Conservation (phyloP, 805 yeast genomes). For the Lachancea fermentati region DNA sequence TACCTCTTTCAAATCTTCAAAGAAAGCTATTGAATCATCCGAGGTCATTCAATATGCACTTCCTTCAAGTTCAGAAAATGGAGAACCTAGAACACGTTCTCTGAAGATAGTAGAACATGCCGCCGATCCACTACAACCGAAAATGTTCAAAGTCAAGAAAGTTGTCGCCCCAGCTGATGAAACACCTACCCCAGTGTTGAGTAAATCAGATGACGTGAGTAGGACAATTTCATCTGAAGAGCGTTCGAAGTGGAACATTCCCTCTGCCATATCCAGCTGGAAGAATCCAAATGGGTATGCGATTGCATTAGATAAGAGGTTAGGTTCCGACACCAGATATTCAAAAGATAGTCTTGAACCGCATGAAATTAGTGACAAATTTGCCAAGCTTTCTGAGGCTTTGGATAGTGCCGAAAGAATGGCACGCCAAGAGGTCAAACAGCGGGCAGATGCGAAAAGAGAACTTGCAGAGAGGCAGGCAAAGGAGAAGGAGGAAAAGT, state of each 20-base stretch:
- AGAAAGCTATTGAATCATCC: slow-evolving; percentile 31
- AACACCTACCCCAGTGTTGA: slow-evolving; percentile 67
- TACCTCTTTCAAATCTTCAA: slow-evolving; percentile 17
- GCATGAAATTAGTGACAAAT: slow-evolving; percentile 47
- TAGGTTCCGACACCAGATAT: slow-evolving; percentile 44
- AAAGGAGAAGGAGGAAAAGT: slow-evolving; percentile 44
- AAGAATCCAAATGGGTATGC: slow-evolving; percentile 89
- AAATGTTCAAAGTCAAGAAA: slow-evolving; percentile 60
- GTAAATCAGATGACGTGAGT: slow-evolving; percentile 44
- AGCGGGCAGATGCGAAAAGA: slow-evolving; percentile 45
- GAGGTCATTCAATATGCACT: slow-evolving; percentile 44
- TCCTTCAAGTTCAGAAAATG: slow-evolving; percentile 30
- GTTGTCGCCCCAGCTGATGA: slow-evolving; percentile 56
- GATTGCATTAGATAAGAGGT: slow-evolving; percentile 70
- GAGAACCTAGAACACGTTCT: slow-evolving; percentile 34
- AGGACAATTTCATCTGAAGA: slow-evolving; percentile 59
- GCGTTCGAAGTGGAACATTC: slow-evolving; percentile 77
- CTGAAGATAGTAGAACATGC: slow-evolving; percentile 50
- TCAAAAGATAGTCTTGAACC: slow-evolving; percentile 31
- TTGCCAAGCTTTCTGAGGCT: slow-evolving; percentile 62
- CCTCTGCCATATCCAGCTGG: slow-evolving; percentile 92
- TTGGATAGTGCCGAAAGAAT: slow-evolving; percentile 60
- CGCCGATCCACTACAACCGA: slow-evolving; percentile 83
- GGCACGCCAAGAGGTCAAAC: slow-evolving; percentile 51
- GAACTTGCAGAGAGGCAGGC: slow-evolving; percentile 46